Evolutionary conservation across 768 basidiomycete species (phyloP), one percentile per base, ranked within the genome.

Genomic region (Trametes elegans): DNA sequence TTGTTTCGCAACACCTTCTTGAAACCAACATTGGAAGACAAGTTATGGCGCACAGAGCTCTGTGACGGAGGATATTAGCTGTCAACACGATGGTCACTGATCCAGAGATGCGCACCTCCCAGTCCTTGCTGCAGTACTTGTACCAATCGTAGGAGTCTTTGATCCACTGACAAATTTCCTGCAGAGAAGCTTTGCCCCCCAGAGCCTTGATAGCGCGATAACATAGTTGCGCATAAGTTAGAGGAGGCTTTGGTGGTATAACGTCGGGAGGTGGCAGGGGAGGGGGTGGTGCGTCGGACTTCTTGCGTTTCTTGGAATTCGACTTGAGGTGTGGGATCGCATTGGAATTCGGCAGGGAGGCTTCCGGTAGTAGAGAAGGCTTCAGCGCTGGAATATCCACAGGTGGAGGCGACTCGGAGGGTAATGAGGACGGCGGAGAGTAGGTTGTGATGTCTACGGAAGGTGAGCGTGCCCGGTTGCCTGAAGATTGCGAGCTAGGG

Each of bases 141-240:
- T 96, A 98, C 80, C 93, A 96, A 61, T 95, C 93, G 70, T 87
- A 88, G 57, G 82, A 87, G 42, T 84, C 84, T 70, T 86, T 83
- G 61, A 98, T 92, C 93, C 94, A 98, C 32, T 83, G 81, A 67
- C 90, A 91, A 42, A 98, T 92, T 63, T 94, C 91, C 61, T 93
- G 90, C 40, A 96, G 66, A 1, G 95, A 94, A n/a, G 88, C 88
- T 71, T 92, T 90, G 28, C 88, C 89, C 28, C 82, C 85, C 63
- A 89, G 79, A 34, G 79, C 80, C 69, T 87, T 85, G 71, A 98
- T 88, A 41, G 94, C 90, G 34, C 88, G 85, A 70, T 90, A 91
- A 62, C 95, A 96, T 50, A 98, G 80, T 57, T 92, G 89, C 7
- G 93, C 90, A 73, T 96, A 95, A 8, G 96, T 96, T 51, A 88